Evolutionary conservation across 2,329 filamentous ascomycete species (phyloP).

Genomic region (Calonectria leucothoes): DNA sequence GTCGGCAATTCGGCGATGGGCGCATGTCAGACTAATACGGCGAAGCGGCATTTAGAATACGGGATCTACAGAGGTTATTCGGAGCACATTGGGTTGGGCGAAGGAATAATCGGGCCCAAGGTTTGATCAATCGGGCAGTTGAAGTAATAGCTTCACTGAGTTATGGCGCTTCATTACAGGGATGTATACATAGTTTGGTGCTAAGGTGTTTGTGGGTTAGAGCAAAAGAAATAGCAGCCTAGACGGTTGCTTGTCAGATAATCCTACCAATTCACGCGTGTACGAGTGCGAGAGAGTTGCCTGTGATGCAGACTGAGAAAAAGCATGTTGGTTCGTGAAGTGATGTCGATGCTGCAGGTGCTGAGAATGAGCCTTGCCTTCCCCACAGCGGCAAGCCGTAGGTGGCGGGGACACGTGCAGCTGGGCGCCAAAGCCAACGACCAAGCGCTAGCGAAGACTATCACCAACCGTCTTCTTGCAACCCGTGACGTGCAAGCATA

Average conservation of each 20-base stretch:
- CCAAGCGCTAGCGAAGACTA: background rate
- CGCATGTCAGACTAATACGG: background rate
- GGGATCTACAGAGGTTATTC: background rate
- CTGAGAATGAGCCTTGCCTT: background rate
- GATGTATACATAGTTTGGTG: background rate
- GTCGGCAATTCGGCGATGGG: background rate
- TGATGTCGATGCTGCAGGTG: background rate
- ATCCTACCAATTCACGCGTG: background rate
- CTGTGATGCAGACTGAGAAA: background rate
- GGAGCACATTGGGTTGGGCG: background rate
- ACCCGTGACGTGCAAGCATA: background rate
- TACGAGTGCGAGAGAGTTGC: background rate
- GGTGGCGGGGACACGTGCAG: background rate
- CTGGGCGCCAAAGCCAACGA: background rate
- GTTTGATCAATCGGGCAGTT: background rate
- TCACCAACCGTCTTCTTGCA: background rate
- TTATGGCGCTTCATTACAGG: background rate
- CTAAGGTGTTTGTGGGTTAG: background rate
- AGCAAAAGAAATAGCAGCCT: background rate
- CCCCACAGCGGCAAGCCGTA: background rate
- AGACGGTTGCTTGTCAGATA: background rate
- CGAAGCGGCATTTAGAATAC: background rate
- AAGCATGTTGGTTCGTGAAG: background rate
- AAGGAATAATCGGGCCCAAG: background rate
- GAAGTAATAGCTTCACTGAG: background rate